phyloP scores from a whole-genome alignment of 169 alveolate species.

The Cryptosporidium meleagridis region DNA sequence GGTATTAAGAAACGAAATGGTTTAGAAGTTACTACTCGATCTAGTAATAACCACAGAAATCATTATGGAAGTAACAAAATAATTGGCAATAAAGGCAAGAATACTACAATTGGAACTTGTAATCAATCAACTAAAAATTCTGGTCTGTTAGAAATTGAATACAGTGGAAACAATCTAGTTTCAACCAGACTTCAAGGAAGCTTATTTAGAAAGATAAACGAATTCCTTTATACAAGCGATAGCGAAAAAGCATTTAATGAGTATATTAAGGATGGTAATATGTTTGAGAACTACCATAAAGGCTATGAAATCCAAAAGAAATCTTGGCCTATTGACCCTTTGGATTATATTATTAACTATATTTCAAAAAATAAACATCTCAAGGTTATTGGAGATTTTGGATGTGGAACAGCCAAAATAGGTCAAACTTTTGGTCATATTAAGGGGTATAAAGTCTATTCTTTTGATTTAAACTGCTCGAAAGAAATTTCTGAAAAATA shows the following conservation, averaged over 20 bases:
- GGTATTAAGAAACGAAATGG: not conserved
- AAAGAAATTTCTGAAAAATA: slow-evolving; percentile 77
- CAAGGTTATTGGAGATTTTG: slow-evolving; percentile 79
- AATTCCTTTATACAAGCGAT: slow-evolving; percentile 77
- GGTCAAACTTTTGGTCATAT: slow-evolving; percentile 74
- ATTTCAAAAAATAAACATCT: slow-evolving; percentile 27
- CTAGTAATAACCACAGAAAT: not conserved
- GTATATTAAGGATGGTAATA: slow-evolving; percentile 74
- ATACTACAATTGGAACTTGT: not conserved
- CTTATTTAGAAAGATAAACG: slow-evolving; percentile 79
- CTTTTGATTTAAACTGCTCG: slow-evolving; percentile 80
- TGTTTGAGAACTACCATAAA: slow-evolving; percentile 80
- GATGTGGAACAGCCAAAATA: slow-evolving; percentile 81
- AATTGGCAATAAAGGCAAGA: not conserved
- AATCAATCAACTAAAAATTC: not conserved
- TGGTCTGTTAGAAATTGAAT: not conserved
- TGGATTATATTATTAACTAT: slow-evolving; percentile 72
- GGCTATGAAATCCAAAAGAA: slow-evolving; percentile 80
- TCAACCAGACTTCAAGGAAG: slow-evolving; percentile 77
- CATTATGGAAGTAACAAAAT: not conserved
- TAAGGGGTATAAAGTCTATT: slow-evolving; percentile 75
- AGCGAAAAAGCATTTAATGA: slow-evolving; percentile 76
- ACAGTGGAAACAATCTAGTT: not conserved
- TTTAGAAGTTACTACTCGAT: not conserved
- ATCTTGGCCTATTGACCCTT: slow-evolving; percentile 81